Base-by-base conservation (phyloP, 495 filamentous ascomycete species). In the Penicillium silybi region DNA sequence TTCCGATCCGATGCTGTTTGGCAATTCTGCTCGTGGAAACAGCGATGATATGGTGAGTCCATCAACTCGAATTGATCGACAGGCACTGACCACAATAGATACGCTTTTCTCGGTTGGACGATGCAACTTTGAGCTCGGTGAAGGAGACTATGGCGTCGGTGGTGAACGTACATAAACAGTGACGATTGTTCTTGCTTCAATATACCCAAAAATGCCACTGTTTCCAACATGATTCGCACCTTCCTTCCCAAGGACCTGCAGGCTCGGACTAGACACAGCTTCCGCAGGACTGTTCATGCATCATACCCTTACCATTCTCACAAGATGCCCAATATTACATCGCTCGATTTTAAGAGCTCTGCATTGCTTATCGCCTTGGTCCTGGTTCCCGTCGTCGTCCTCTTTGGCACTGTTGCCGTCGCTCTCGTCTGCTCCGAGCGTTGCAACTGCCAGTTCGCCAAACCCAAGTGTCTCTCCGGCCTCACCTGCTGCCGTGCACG, bases 1-100 rank as follows among this genome's bases (percentile, higher is more conserved):
- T 46, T 86, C 88, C 3, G 90, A 96, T 53, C 70, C 82, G 4
- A 85, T 86, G 15, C 64, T 96, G 42, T 96, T 81, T 73, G 89
- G 88, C 20, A 76, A 74, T 51, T 68, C 75, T 32, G 69, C 70
- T 48, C 67, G 74, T 37, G 76, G 75, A n/a, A 70, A 78, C 3
- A 68, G 77, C 1, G 84, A 92, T 64, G 87, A 92, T 54, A 70
- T 86, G 67, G 86, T 91, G 73, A 60, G 77, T 50, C 10, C 13
- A n/a, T 42, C 7, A 26, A 15, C 2, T 10, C 19, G 19, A 10
- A 9, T 29, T 10, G 10, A 13, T 10, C 8, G 29, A 11, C 29
- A 32, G 29, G 13, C 16, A 25, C 22, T 51, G 26, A 51, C 27
- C 15, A 22, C 3, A 43, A 3, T 56, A 89, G 86, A 88, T 90